phyloP scores from a whole-genome alignment of 2,329 filamentous ascomycete genomes.

The Colletotrichum coccodes region DNA sequence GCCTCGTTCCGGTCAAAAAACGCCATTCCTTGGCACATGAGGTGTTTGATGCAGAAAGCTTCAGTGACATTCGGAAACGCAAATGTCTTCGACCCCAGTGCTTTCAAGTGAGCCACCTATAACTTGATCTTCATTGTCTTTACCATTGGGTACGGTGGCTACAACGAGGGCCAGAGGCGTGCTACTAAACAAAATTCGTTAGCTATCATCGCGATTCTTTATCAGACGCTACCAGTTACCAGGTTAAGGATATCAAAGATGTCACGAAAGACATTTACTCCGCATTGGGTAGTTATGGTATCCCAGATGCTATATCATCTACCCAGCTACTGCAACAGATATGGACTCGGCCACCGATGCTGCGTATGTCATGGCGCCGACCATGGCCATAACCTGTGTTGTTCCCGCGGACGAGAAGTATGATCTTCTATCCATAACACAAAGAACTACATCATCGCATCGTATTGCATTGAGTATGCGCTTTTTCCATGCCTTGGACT shows the following conservation, averaged over 20 bases:
- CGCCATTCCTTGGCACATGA: too few relatives aligned
- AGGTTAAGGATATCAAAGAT: not conserved
- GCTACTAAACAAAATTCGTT: not conserved
- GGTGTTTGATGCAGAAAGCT: too few relatives aligned
- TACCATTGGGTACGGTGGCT: not conserved
- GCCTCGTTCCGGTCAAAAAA: too few relatives aligned
- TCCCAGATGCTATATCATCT: not conserved
- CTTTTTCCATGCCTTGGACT: too few relatives aligned
- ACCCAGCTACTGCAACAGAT: not conserved
- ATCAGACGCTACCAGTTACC: not conserved
- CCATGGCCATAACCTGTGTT: not conserved
- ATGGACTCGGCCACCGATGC: not conserved
- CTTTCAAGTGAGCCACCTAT: not conserved
- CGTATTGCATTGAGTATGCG: not conserved
- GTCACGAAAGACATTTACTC: not conserved
- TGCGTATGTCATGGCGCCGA: not conserved
- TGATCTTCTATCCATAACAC: not conserved
- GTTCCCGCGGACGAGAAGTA: not conserved
- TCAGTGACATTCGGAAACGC: not conserved
- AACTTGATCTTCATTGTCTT: not conserved
- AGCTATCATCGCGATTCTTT: not conserved
- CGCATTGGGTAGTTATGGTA: not conserved
- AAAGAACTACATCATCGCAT: not conserved
- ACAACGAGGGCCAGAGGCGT: not conserved
- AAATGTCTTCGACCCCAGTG: not conserved